These are phyloP conservation scores for Aureococcus anophagefferens DNA, from an alignment of 108 stramenopile species.

Conservation along the genomic window DNA sequence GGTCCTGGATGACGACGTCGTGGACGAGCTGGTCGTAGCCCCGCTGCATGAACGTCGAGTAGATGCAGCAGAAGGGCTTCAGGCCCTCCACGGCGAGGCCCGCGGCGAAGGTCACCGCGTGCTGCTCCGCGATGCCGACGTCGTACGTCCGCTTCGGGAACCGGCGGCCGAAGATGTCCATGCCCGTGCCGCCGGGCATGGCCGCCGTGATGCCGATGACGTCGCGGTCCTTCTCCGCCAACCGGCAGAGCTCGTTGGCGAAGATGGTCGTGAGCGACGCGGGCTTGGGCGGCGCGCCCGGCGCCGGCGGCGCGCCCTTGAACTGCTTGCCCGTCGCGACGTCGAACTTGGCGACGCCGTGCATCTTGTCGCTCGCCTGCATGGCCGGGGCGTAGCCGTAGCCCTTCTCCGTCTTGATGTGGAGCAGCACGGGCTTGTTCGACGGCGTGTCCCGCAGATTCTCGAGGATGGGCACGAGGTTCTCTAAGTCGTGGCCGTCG, in stretches of 20 bases:
- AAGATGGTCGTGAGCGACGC: constrained; percentile 72
- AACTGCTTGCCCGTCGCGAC: constrained; percentile 79
- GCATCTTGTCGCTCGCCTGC: constrained; percentile 83
- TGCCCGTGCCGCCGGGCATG: constrained; percentile 96
- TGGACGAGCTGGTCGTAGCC: constrained; percentile 94
- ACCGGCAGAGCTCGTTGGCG: constrained; percentile 79
- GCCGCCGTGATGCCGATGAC: constrained; percentile 94
- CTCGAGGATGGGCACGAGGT: constrained; percentile 87
- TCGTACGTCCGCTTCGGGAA: constrained; percentile 93
- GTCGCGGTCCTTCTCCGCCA: constrained; percentile 76
- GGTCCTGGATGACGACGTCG: constrained; percentile 89
- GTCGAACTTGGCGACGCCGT: constrained; percentile 93
- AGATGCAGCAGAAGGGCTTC: constrained; percentile 92
- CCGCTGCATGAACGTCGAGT: constrained; percentile 93
- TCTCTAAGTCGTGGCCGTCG: constrained; percentile 93
- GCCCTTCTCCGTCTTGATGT: constrained; percentile 87
- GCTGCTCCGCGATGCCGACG: constrained; percentile 96
- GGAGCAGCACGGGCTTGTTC: constrained; percentile 82
- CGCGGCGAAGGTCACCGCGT: constrained; percentile 91
- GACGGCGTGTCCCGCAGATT: constrained; percentile 69
- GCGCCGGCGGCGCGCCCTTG: constrained; percentile 50
- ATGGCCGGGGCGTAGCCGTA: constrained; percentile 90
- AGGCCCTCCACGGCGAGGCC: constrained; percentile 93
- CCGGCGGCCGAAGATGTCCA: constrained; percentile 91
- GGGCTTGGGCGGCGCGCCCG: constrained; percentile 38